phyloP scores from a whole-genome alignment of 176 grass and related monocot species.

The Otatea glauca region DNA sequence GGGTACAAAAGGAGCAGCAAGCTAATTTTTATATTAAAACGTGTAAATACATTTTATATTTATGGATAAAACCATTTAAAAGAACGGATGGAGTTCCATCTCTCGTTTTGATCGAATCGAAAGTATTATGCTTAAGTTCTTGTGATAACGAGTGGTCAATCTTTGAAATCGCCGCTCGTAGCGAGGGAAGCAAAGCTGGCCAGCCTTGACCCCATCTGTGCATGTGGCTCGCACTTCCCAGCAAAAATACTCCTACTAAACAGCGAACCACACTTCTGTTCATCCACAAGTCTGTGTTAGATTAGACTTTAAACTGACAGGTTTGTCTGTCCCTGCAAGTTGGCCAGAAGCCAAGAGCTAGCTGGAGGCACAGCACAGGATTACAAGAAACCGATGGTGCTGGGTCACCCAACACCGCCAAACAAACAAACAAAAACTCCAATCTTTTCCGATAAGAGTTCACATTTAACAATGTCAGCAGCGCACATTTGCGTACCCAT shows the following conservation, averaged over 20 bases:
- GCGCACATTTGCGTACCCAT: not conserved
- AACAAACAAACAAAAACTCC: not conserved
- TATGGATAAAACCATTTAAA: too few relatives aligned
- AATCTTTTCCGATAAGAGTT: slow-evolving; percentile 33
- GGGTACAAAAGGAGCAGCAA: too few relatives aligned
- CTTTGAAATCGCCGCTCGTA: not conserved
- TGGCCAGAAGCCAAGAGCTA: not conserved
- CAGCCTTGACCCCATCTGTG: not conserved
- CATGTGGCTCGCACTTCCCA: slow-evolving; percentile 2
- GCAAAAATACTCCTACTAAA: not conserved
- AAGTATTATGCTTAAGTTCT: not conserved
- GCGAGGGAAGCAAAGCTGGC: slow-evolving; percentile 24
- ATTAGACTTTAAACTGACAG: not conserved
- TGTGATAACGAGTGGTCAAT: not conserved
- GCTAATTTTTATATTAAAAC: too few relatives aligned
- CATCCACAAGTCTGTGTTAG: not conserved
- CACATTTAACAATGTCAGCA: not conserved
- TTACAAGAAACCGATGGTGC: not conserved
- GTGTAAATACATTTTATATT: too few relatives aligned
- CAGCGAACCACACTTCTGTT: not conserved
- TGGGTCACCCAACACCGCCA: not conserved
- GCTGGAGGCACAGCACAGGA: not conserved
- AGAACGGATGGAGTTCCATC: not conserved
- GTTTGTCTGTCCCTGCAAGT: not conserved
- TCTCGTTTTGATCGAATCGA: not conserved